These are phyloP conservation scores for Penicillium alfredii DNA, from an alignment of 495 filamentous ascomycete species.

Conservation along the genomic window DNA sequence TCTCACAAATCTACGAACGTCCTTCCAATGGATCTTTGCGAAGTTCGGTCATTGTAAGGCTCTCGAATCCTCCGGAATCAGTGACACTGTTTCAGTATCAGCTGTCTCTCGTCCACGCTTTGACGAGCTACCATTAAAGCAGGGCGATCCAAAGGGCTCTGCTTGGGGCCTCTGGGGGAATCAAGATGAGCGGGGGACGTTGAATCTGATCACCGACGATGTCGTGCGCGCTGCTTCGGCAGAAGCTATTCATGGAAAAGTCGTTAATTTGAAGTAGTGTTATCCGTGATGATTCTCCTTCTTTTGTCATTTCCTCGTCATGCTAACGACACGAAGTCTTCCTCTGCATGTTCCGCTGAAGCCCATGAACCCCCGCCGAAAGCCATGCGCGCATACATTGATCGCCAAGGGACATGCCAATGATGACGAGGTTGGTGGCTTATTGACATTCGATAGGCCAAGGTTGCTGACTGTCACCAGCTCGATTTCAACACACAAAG, in stretches of 20 bases:
- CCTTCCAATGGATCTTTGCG: no score
- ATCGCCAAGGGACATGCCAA: conserved; percentile 8
- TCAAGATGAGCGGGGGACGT: conserved; percentile 40
- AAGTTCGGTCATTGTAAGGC: no score
- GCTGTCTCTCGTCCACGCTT: conserved; percentile 16
- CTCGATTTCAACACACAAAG: conserved; percentile 46
- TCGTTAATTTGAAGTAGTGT: conserved; percentile 17
- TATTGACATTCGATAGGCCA: no score
- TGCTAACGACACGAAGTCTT: no score
- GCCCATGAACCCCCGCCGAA: conserved; percentile 10
- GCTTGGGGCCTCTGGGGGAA: conserved; percentile 48
- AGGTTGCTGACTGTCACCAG: no score
- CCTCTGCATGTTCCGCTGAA: conserved; percentile 9
- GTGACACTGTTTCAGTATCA: background rate
- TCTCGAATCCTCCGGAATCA: background rate
- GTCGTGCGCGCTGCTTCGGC: conserved; percentile 27
- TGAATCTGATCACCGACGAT: conserved; percentile 42
- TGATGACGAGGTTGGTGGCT: conserved; percentile 14
- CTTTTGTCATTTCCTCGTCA: no score
- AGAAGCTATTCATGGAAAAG: conserved; percentile 40
- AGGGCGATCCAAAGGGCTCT: conserved; percentile 33
- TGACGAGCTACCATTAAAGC: conserved; percentile 37
- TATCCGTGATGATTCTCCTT: no score
- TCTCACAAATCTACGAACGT: no score
- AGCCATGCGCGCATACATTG: conserved; percentile 6